Percentiles rank a stretch among this genome's conserved stretches.
Evolutionary conservation across 345 rosid species (phyloP).

Genomic region (Cochlearia excelsa): DNA sequence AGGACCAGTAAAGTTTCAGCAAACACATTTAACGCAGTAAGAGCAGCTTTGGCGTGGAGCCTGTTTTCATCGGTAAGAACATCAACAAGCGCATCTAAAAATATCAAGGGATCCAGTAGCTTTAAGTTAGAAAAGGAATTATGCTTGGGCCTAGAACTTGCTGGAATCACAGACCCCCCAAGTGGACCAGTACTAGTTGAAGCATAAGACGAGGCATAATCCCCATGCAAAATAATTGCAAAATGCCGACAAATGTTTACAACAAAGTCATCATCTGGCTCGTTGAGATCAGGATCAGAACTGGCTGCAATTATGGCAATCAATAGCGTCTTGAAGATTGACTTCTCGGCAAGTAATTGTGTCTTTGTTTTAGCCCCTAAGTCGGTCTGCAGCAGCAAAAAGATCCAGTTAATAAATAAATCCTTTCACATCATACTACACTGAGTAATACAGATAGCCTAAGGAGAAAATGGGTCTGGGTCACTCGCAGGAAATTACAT

Average conservation of each 20-base stretch:
- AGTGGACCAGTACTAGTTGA: constrained; percentile 46
- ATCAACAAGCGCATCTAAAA: constrained; percentile 91
- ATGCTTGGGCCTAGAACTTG: constrained; percentile 63
- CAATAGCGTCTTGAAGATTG: constrained; percentile 85
- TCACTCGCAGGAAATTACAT: constrained; percentile 16
- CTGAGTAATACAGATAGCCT: neutral
- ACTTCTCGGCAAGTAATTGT: constrained; percentile 94
- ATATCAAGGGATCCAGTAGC: constrained; percentile 82
- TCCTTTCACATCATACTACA: constrained; percentile 6
- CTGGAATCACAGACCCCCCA: constrained; percentile 48
- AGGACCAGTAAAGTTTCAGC: constrained; percentile 85
- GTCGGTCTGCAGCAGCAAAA: constrained; percentile 65
- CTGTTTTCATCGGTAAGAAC: constrained; percentile 89
- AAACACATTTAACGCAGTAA: constrained; percentile 71
- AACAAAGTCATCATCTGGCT: constrained; percentile 73
- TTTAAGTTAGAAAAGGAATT: constrained; percentile 54
- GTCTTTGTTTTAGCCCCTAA: constrained; percentile 97
- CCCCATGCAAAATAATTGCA: constrained; percentile 83
- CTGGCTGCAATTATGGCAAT: constrained; percentile 78
- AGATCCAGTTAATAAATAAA: constrained; percentile 5
- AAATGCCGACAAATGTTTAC: constrained; percentile 83
- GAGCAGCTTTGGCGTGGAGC: constrained; percentile 86
- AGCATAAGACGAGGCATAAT: constrained; percentile 49
- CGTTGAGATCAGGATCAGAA: constrained; percentile 73
- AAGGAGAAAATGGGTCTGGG: constrained; percentile 4